Evolutionary conservation across 2,329 filamentous ascomycete species (phyloP).

Genomic region (Apiospora koreana): DNA sequence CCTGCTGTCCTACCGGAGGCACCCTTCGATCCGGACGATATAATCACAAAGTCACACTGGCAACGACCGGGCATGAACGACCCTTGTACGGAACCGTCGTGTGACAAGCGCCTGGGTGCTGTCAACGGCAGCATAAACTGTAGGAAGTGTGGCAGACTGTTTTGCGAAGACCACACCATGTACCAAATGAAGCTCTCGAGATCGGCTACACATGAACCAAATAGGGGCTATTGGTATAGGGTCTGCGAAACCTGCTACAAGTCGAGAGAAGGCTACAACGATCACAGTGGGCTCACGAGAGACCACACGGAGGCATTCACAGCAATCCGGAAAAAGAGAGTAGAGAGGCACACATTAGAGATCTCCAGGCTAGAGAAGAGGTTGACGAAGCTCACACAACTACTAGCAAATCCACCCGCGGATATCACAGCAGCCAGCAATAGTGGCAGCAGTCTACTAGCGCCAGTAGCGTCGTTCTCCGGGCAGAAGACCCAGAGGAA

Average conservation of each 20-base stretch:
- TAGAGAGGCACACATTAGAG: slow-evolving; percentile 86
- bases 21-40: slow-evolving; percentile 77
- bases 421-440: slow-evolving; percentile 55
- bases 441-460: slow-evolving; percentile 56
- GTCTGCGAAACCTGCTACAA: slow-evolving; percentile 99
- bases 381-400: slow-evolving; percentile 82
- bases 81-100: slow-evolving; percentile 82
- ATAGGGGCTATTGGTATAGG: slow-evolving; percentile 87
- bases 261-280: slow-evolving; percentile 92
- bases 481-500: slow-evolving; percentile 78
- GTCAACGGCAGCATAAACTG: slow-evolving; percentile 89
- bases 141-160: slow-evolving; percentile 86
- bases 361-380: slow-evolving; percentile 89
- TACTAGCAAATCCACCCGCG: slow-evolving; percentile 75
- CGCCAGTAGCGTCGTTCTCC: slow-evolving; percentile 61
- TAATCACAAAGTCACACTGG: slow-evolving; percentile 89
- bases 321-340: slow-evolving; percentile 69
- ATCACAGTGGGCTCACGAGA: slow-evolving; percentile 71
- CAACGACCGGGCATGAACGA: slow-evolving; percentile 75
- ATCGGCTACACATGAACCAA: slow-evolving; percentile 85
- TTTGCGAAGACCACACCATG: slow-evolving; percentile 98
- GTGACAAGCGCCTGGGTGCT: slow-evolving; percentile 76
- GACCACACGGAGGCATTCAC: slow-evolving; percentile 75
- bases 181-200: slow-evolving; percentile 98
- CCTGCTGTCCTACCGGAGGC: slow-evolving; percentile 35